phyloP scores from a whole-genome alignment of 2,329 filamentous ascomycete species.

The Phaeophleospora eucalypticola region DNA sequence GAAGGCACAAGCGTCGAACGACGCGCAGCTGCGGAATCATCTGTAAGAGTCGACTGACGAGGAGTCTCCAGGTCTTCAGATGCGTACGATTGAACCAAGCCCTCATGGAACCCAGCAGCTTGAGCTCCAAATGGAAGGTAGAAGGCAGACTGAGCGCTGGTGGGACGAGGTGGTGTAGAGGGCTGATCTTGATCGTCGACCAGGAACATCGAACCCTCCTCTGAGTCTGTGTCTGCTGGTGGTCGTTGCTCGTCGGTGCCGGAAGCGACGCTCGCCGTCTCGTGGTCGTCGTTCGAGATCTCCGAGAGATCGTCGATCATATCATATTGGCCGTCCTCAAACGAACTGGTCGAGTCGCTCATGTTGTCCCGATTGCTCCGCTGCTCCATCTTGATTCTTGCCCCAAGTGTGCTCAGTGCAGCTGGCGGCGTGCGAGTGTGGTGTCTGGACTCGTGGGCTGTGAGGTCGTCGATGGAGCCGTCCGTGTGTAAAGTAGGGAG shows the following conservation, averaged over 20 bases:
- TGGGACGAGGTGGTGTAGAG: neutral
- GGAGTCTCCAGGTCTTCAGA: constrained; percentile 32
- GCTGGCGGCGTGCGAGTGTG: constrained; percentile 27
- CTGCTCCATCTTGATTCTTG: constrained; percentile 22
- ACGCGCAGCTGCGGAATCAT: neutral
- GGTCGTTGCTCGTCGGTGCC: constrained; percentile 11
- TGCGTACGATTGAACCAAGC: constrained; percentile 26
- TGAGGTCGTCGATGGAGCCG: constrained; percentile 28
- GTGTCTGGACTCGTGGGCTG: constrained; percentile 8
- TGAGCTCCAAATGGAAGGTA: neutral
- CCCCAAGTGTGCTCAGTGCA: constrained; percentile 27
- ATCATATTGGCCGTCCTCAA: constrained; percentile 29
- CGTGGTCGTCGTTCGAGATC: constrained; percentile 29
- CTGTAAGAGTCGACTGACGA: constrained; percentile 25
- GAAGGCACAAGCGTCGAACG: neutral
- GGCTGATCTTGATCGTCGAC: constrained; percentile 8
- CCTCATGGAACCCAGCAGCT: no score
- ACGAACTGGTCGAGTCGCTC: constrained; percentile 17
- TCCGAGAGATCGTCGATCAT: constrained; percentile 33
- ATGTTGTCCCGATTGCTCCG: constrained; percentile 6
- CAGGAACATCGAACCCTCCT: constrained; percentile 5
- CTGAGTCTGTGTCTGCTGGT: neutral
- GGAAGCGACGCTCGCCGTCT: constrained; percentile 31
- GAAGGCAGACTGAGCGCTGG: neutral
- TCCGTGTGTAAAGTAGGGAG: constrained; percentile 30